phyloP scores from a whole-genome alignment of 768 basidiomycete species.

The Phaffia tasmanica region DNA sequence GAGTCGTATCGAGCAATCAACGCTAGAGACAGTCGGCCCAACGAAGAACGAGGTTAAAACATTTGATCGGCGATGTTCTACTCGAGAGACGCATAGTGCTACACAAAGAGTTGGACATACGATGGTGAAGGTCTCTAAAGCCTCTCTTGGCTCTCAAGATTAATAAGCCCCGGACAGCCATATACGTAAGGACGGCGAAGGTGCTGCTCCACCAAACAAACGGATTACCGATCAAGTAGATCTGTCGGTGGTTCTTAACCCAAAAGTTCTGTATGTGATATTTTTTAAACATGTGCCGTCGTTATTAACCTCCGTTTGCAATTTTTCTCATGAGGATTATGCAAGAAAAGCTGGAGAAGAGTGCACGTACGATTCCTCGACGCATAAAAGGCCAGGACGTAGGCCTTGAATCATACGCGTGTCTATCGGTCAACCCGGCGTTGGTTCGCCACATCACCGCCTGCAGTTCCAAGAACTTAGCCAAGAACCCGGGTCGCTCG shows the following conservation, averaged over 20 bases:
- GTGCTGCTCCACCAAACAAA: constrained; percentile 84
- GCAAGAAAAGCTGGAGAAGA: neutral
- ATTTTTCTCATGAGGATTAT: neutral
- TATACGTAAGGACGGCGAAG: constrained; percentile 56
- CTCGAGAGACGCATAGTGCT: neutral
- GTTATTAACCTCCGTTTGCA: neutral
- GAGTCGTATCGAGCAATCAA: constrained; percentile 84
- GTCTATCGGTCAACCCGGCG: constrained; percentile 86
- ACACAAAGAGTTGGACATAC: constrained; percentile 44
- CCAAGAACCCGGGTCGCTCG: constrained; percentile 70
- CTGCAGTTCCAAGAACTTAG: constrained; percentile 84
- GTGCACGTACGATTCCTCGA: constrained; percentile 73
- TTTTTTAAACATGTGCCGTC: neutral
- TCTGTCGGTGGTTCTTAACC: constrained; percentile 91
- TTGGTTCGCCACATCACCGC: constrained; percentile 96
- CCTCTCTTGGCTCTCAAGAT: constrained; percentile 83
- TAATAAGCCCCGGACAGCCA: constrained; percentile 60
- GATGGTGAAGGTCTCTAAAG: constrained; percentile 79
- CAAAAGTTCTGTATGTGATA: constrained; percentile 70
- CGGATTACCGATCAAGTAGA: constrained; percentile 91
- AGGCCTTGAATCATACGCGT: constrained; percentile 91
- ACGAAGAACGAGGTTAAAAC: neutral
- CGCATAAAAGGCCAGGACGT: constrained; percentile 76
- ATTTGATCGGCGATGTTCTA: neutral
- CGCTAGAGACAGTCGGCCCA: constrained; percentile 43